These are phyloP conservation scores for Rutidosis leptorrhynchoides DNA, from an alignment of 129 eudicot species.

Conservation along the genomic window DNA sequence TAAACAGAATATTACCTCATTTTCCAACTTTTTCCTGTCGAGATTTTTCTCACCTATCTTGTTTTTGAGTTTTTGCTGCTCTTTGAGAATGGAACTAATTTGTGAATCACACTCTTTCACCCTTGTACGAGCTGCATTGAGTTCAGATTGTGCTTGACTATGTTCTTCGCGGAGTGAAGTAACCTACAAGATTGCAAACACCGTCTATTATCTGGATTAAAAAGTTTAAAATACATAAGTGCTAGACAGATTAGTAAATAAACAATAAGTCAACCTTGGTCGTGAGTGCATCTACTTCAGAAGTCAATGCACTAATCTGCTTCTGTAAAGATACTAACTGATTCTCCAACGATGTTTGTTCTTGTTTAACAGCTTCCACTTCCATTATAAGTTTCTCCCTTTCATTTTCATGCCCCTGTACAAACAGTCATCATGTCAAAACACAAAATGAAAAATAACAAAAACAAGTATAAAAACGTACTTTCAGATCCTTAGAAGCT, in stretches of 20 bases:
- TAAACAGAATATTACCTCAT: slow-evolving; percentile 51
- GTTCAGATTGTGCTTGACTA: slow-evolving; percentile 67
- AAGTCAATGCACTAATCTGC: slow-evolving; percentile 53
- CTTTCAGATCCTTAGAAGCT: slow-evolving; percentile 84
- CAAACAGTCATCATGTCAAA: slow-evolving; percentile 9
- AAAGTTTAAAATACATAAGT: background rate
- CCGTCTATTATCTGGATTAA: background rate
- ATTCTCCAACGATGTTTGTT: slow-evolving; percentile 58
- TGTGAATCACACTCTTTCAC: slow-evolving; percentile 86
- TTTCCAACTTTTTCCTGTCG: slow-evolving; percentile 84
- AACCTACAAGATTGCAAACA: slow-evolving; percentile 44
- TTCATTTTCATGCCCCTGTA: slow-evolving; percentile 76
- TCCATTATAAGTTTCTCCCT: slow-evolving; percentile 92
- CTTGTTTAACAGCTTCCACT: slow-evolving; percentile 76
- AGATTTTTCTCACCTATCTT: slow-evolving; percentile 63
- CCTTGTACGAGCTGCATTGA: slow-evolving; percentile 60
- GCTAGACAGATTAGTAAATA: background rate
- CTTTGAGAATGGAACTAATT: slow-evolving; percentile 65
- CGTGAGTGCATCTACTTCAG: slow-evolving; percentile 60
- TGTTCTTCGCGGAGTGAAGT: slow-evolving; percentile 46
- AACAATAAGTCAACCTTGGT: slow-evolving; percentile 45
- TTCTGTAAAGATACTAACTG: slow-evolving; percentile 58
- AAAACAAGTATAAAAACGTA: slow-evolving; percentile 11
- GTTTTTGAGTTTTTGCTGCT: slow-evolving; percentile 67
- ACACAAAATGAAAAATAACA: no score